A percentile compares a stretch with the other conserved stretches of the same genome.
Evolutionary conservation across 805 yeast genomes (phyloP).

Genomic region (Candida hispaniensis): DNA sequence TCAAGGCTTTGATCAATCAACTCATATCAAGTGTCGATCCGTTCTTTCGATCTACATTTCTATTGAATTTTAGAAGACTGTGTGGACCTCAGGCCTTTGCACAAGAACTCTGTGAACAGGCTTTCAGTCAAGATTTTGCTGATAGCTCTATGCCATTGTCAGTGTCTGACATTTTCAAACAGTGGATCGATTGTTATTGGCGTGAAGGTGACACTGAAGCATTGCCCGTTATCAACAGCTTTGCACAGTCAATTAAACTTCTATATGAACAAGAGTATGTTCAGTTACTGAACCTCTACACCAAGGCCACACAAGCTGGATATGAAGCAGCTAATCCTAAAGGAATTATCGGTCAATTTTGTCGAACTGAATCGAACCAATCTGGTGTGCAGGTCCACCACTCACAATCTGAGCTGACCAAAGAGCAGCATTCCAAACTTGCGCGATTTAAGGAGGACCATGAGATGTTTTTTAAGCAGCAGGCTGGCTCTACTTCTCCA

Average conservation of each 20-base stretch:
- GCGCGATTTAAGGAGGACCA: constrained; percentile 20
- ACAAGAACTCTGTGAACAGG: constrained; percentile 52
- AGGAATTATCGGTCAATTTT: too few relatives aligned
- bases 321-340: constrained; percentile 13
- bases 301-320: constrained; percentile 12
- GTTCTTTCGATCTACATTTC: constrained; percentile 60
- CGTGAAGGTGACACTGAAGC: constrained; percentile 26
- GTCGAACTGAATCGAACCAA: too few relatives aligned
- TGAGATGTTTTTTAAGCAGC: constrained; percentile 9
- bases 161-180: constrained; percentile 56
- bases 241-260: constrained; percentile 14
- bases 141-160: constrained; percentile 38
- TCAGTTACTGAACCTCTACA: constrained; percentile 6
- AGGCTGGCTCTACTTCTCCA: constrained; percentile 2
- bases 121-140: constrained; percentile 24
- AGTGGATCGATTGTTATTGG: constrained; percentile 92
- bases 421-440: constrained; percentile 22
- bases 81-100: constrained; percentile 55
- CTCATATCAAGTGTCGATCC: constrained; percentile 37
- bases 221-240: constrained; percentile 16
- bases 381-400: constrained; percentile 17
- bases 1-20: constrained; percentile 26
- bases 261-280: constrained; percentile 11
- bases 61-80: constrained; percentile 65
- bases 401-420: constrained; percentile 24